Percentiles rank a stretch among this genome's conserved stretches.
Evolutionary conservation across 768 basidiomycete species (phyloP).

Genomic region (Sistotremastrum niveocremeum): DNA sequence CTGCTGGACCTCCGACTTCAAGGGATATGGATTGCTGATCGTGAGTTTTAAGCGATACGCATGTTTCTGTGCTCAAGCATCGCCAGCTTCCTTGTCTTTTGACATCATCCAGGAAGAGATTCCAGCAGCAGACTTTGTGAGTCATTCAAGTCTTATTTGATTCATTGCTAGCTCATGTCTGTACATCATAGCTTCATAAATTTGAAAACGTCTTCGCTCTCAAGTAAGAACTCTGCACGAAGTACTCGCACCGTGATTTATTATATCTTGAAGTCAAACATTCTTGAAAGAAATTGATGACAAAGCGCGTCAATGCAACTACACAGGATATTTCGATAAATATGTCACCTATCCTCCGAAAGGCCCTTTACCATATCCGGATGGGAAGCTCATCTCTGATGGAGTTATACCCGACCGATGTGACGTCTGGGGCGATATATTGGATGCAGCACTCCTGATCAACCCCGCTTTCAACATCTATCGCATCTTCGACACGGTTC

Average conservation of each 20-base stretch:
- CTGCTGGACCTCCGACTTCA: constrained; percentile 8
- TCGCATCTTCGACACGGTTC: constrained; percentile 41
- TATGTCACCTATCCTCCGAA: constrained; percentile 22
- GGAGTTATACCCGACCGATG: constrained; percentile 30
- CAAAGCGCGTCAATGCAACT: constrained; percentile 37
- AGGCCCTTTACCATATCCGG: constrained; percentile 20
- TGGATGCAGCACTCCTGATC: constrained; percentile 22
- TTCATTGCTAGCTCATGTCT: too few relatives aligned
- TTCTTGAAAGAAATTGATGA: constrained; percentile 27
- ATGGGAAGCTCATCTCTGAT: constrained; percentile 16
- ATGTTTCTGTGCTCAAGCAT: neutral
- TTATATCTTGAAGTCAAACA: neutral
- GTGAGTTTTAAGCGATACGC: neutral
- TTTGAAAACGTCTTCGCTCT: constrained; percentile 13
- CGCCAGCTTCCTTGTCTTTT: constrained; percentile 4
- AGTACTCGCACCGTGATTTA: neutral
- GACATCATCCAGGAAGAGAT: constrained; percentile 11
- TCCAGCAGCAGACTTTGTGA: constrained; percentile 5
- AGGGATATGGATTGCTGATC: constrained; percentile 14
- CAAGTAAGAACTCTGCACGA: constrained; percentile 15
- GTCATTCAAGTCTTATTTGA: constrained; percentile 13
- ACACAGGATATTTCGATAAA: constrained; percentile 20
- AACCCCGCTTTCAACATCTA: constrained; percentile 47
- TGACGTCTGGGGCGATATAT: constrained; percentile 34
- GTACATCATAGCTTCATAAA: neutral